phyloP scores from a whole-genome alignment of 1,284 basidiomycete genomes.

The Fomitopsis betulina region DNA sequence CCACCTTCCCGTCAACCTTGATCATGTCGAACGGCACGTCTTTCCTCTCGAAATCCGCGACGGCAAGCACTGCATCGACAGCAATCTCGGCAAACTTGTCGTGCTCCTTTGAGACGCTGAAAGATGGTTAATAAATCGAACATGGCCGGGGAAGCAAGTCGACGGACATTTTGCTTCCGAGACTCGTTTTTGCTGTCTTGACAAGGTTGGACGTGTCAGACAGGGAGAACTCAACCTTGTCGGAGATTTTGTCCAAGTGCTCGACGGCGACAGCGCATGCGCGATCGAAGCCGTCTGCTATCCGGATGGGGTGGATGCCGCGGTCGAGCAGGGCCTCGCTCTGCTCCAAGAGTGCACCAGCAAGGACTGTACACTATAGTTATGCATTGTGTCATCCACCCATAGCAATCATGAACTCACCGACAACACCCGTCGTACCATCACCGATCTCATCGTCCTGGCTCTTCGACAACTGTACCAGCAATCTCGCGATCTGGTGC shows the following conservation, averaged over 20 bases:
- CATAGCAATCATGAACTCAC: slow-evolving; percentile 45
- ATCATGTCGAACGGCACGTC: slow-evolving; percentile 99
- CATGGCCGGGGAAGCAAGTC: background rate
- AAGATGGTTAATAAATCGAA: slow-evolving; percentile 4
- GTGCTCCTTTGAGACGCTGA: slow-evolving; percentile 94
- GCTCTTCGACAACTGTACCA: slow-evolving; percentile 95
- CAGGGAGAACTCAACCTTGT: slow-evolving; percentile 82
- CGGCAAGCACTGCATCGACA: slow-evolving; percentile 92
- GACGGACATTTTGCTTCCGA: slow-evolving; percentile 94
- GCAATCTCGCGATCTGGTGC: slow-evolving; percentile 96
- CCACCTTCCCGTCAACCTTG: slow-evolving; percentile 99
- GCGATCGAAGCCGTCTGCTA: slow-evolving; percentile 96
- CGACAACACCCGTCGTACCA: slow-evolving; percentile 98
- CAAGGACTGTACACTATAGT: slow-evolving; percentile 70
- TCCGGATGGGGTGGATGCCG: slow-evolving; percentile 97
- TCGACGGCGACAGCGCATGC: slow-evolving; percentile 89
- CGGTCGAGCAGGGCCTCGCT: slow-evolving; percentile 90
- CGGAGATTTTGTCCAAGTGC: slow-evolving; percentile 91
- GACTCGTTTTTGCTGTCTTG: slow-evolving; percentile 93
- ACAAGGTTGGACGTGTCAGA: slow-evolving; percentile 84
- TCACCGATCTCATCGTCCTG: slow-evolving; percentile 99
- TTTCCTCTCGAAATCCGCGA: slow-evolving; percentile 91
- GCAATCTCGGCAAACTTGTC: slow-evolving; percentile 96
- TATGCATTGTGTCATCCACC: background rate
- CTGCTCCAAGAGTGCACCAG: slow-evolving; percentile 92